A percentile compares a stretch with the other conserved stretches of the same genome.
Evolutionary conservation across 2,329 filamentous ascomycete species (phyloP).

Genomic region (Chaetomiaceae sp.): DNA sequence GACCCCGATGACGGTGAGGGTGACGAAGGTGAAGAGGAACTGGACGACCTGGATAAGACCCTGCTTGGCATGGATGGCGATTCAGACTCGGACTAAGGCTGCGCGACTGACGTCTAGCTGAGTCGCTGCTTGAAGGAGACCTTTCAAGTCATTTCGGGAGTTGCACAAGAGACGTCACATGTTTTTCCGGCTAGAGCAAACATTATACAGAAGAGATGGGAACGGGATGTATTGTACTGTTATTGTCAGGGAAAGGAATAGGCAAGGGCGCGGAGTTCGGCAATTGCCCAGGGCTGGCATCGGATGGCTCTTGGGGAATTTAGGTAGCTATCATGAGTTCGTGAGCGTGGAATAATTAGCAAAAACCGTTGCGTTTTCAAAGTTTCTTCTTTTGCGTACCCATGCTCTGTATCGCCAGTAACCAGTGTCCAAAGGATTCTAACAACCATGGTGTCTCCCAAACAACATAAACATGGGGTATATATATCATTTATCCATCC

Average conservation of each 20-base stretch:
- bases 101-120: too few species aligned
- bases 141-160: too few species aligned
- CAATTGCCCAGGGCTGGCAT: neutral
- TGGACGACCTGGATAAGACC: constrained; percentile 36
- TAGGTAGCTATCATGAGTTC: neutral
- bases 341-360: too few species aligned
- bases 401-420: too few species aligned
- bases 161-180: too few species aligned
- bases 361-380: too few species aligned
- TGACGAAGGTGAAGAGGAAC: constrained; percentile 45
- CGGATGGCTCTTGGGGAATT: neutral
- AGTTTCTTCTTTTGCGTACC: too few species aligned
- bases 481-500: too few species aligned
- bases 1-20: constrained; percentile 42
- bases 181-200: neutral
- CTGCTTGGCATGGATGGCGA: constrained; percentile 33
- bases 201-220: neutral
- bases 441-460: too few species aligned
- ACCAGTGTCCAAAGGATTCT: too few species aligned
- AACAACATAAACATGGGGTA: neutral
- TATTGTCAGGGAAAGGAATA: neutral
- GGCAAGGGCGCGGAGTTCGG: neutral
- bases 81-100: constrained; percentile 31
- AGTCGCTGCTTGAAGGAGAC: too few species aligned
- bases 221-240: neutral